Base-by-base conservation (phyloP, 176 grass and related monocot genomes). In the Thinopyrum elongatum region DNA sequence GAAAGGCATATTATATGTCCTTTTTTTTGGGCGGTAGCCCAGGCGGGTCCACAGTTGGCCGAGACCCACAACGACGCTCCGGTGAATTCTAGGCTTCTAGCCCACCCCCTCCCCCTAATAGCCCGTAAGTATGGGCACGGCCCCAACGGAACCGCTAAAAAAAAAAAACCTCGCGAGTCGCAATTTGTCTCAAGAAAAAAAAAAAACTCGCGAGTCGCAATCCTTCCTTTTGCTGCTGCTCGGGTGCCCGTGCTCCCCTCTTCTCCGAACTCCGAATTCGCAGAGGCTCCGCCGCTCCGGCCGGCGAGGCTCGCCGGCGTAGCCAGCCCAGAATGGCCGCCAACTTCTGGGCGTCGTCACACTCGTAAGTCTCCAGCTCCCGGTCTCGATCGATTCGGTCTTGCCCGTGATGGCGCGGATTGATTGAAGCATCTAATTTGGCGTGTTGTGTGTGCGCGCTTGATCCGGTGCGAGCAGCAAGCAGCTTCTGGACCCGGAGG, bases 401-500 rank as follows among this genome's bases (percentile, higher is more conserved):
- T 27, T 26, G 63, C 17, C n/a, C 36, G 38, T 11, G 69, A 36
- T 14, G 68, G 21, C 66, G 44, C 47, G 59, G 71, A 49, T 77
- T 26, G 71, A 60, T 77, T 26, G 49, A 23, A 55, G 68, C 17
- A 77, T 57, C 57, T 86, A 39, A 86, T 86, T 74, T 14, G 29
- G 29, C 44, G 29, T 19, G 29, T 67, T 14, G 33, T 23, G 21
- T 10, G 14, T 1, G 33, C 10, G 33, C 15, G 23, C 21, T 19
- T 77, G 19, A 30, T 60, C n/a, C 49, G 42, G 27, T 14, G 6
- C 6, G 66, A 60, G 84, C 88, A 99, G 97, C 89, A 92, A 95
- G 88, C 97, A 94, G 82, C 89, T 96, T 21, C 88, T 94, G 80
- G 97, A 99, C 16, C 92, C 92, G 39, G 88, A 99, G 65, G 84